These are phyloP conservation scores for Plectosphaerella plurivora DNA, from an alignment of 2,329 filamentous ascomycete species.

Conservation along the genomic window DNA sequence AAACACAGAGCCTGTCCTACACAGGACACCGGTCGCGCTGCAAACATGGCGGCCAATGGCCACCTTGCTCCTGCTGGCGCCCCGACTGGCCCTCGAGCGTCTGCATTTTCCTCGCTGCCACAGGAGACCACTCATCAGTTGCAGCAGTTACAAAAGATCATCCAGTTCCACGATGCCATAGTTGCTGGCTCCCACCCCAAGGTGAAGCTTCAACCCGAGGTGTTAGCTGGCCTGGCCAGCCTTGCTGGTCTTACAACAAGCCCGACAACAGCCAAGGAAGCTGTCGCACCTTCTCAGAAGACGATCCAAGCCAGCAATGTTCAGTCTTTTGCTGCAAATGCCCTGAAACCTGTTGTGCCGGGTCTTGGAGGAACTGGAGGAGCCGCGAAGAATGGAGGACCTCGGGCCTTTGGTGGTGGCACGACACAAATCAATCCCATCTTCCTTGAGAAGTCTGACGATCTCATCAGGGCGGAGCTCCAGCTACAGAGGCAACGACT, in stretches of 20 bases:
- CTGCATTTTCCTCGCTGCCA: slow-evolving; percentile 23
- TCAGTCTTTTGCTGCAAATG: slow-evolving; percentile 29
- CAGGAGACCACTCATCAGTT: slow-evolving; percentile 53
- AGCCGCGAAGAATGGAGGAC: slow-evolving; percentile 26
- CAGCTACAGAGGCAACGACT: slow-evolving; percentile 75
- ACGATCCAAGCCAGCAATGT: slow-evolving; percentile 21
- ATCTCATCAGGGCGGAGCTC: slow-evolving; percentile 76
- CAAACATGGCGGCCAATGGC: slow-evolving; percentile 5
- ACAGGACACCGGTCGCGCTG: too few species aligned
- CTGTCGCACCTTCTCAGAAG: slow-evolving; percentile 2
- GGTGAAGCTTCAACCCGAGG: slow-evolving; percentile 37
- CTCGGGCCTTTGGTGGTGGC: slow-evolving; percentile 38
- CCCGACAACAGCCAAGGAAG: slow-evolving; percentile 3
- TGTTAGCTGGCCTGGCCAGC: slow-evolving; percentile 11
- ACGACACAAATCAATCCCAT: slow-evolving; percentile 75
- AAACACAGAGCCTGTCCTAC: too few species aligned
- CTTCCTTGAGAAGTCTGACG: slow-evolving; percentile 79
- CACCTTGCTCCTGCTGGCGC: slow-evolving; percentile 8
- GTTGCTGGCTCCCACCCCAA: slow-evolving; percentile 69
- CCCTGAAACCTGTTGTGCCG: slow-evolving; percentile 26
- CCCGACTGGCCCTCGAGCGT: slow-evolving; percentile 14
- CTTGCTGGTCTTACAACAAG: not conserved
- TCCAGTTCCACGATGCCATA: slow-evolving; percentile 76
- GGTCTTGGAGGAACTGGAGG: slow-evolving; percentile 14
- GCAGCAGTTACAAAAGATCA: slow-evolving; percentile 72